A percentile compares a stretch with the other conserved stretches of the same genome.
phyloP scores from a whole-genome alignment of 2,329 filamentous ascomycete species.

The Hymenoscyphus salicellus region DNA sequence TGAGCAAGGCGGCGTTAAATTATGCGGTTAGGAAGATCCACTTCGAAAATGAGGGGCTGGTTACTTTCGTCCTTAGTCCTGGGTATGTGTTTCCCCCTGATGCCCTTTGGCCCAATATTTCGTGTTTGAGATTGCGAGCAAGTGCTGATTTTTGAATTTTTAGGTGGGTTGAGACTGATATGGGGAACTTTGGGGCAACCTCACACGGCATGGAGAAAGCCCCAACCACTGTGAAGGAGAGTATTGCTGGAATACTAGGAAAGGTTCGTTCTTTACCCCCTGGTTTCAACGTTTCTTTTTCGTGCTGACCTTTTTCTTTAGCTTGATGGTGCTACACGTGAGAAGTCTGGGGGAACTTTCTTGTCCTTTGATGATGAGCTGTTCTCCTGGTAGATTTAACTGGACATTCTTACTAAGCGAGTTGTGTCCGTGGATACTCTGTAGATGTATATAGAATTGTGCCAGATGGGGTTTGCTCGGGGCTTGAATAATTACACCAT shows the following conservation, averaged over 20 bases:
- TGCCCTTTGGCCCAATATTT: no score
- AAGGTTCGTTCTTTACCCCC: slow-evolving; percentile 14
- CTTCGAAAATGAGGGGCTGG: slow-evolving; percentile 33
- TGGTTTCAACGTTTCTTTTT: background rate
- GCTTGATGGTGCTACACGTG: slow-evolving; percentile 41
- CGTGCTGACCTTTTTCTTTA: background rate
- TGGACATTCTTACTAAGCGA: background rate
- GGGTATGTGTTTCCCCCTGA: slow-evolving; percentile 28
- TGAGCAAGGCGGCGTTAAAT: slow-evolving; percentile 40
- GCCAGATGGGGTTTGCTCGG: no score
- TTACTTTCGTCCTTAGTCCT: slow-evolving; percentile 30
- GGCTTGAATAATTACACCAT: no score
- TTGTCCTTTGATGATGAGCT: slow-evolving; percentile 19
- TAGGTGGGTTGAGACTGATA: slow-evolving; percentile 41
- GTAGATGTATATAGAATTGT: no score
- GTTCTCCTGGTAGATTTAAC: slow-evolving; percentile 21
- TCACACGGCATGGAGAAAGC: slow-evolving; percentile 34
- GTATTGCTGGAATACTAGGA: slow-evolving; percentile 33
- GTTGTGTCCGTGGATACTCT: no score
- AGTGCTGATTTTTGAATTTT: background rate
- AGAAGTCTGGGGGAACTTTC: slow-evolving; percentile 27
- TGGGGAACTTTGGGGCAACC: slow-evolving; percentile 38
- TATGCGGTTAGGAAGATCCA: slow-evolving; percentile 38
- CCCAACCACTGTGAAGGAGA: slow-evolving; percentile 35
- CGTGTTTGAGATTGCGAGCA: no score